Evolutionary conservation across 2,329 filamentous ascomycete species (phyloP), one percentile per base, ranked within the genome.

Genomic region (Fusarium sp.): DNA sequence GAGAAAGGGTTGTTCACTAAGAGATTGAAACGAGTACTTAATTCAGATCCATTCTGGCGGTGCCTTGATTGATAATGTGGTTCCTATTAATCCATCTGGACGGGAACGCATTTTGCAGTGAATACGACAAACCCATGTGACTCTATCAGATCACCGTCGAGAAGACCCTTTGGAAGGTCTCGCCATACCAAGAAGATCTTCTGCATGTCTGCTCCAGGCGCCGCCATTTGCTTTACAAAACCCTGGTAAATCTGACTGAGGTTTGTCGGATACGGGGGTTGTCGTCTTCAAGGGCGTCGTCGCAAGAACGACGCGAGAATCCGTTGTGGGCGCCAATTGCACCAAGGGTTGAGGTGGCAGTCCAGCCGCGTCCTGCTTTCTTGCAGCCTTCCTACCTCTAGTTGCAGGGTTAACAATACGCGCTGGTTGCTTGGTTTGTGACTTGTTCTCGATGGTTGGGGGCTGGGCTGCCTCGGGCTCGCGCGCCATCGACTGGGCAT

Each of bases 151-250:
- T 63, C 45, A 58, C 30, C 55, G 46, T 30, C 56, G 59, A 19
- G 44, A 26, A 15, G 40, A 45, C 34, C 55, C 62, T 50, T 57
- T 66, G 75, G 46, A 79, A 34, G 89, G 89, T 46, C 86, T 82
- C 72, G 83, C 87, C 71, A 81, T 85, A 36, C 86, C 88, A 64
- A 92, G 85, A 45, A 92, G 73, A 74, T 92, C 90, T 67, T 86
- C 83, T 1, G 90, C 89, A 73, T 92, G 89, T 23, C 83, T 84
- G 68, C 88, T 91, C 90, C 90, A 92, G 1, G 90, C 86, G 4
- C 89, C 89, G 17, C 85, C 80, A 67, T 85, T 86, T 4, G 81
- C 83, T 70, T 80, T 83, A 3, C 77, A 77, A 56, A 86, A 85
- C 3, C 80, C 80, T 11, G 81, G 79, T 58, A 83, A 73, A 28